phyloP scores from a whole-genome alignment of 768 basidiomycete genomes.

The Hysterangium stoloniferum region DNA sequence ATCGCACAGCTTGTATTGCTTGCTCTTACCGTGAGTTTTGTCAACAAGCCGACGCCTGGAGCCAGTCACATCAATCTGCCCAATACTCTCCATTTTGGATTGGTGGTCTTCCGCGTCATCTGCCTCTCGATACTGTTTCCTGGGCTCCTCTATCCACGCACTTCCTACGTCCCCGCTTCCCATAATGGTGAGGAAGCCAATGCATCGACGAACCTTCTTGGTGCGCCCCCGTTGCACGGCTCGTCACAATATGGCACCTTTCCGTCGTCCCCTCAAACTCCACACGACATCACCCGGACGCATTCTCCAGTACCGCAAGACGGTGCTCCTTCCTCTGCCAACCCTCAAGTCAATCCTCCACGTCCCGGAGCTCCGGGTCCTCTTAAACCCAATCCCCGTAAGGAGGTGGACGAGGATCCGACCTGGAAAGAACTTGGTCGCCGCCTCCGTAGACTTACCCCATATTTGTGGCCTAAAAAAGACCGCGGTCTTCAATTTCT shows the following conservation, averaged over 20 bases:
- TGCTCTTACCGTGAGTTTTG: constrained; percentile 25
- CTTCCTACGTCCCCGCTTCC: constrained; percentile 49
- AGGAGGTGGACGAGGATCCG: constrained; percentile 34
- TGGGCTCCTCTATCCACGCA: constrained; percentile 54
- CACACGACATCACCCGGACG: constrained; percentile 44
- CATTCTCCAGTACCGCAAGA: constrained; percentile 34
- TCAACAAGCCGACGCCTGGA: constrained; percentile 4
- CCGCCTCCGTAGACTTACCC: constrained; percentile 58
- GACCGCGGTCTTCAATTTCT: constrained; percentile 57
- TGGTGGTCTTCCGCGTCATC: constrained; percentile 60
- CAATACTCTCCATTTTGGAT: constrained; percentile 40
- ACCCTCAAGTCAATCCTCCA: constrained; percentile 13
- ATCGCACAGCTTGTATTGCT: constrained; percentile 50
- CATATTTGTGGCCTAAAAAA: constrained; percentile 81
- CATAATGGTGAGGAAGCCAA: constrained; percentile 29
- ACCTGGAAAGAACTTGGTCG: constrained; percentile 63
- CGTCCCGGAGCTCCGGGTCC: constrained; percentile 15
- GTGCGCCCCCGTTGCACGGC: constrained; percentile 30
- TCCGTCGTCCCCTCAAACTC: constrained; percentile 43
- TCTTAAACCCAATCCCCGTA: constrained; percentile 22
- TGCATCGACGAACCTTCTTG: constrained; percentile 45
- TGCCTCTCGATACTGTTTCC: constrained; percentile 53
- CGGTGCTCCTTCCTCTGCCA: constrained; percentile 36
- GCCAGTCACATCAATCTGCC: constrained; percentile 24
- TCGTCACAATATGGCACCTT: constrained; percentile 73